Conservation (phyloP, 208 protist genomes). For the Leishmania martiniquensis region DNA sequence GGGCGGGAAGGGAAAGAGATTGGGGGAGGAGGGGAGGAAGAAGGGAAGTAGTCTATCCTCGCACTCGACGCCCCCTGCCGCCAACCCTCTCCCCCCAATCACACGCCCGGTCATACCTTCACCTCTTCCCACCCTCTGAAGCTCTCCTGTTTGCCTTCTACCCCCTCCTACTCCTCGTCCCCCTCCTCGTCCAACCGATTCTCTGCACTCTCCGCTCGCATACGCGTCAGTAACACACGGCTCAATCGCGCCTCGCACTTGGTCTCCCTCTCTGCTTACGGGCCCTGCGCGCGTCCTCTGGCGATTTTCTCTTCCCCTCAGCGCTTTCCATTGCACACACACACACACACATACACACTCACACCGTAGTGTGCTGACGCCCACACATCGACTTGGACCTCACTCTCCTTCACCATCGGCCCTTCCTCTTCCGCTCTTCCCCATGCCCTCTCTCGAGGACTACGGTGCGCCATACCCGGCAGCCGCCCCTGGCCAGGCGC, state of each 20-base stretch:
- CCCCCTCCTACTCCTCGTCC: too few relatives aligned
- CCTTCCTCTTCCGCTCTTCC: conserved; percentile 9
- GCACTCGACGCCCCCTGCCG: not conserved
- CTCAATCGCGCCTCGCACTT: too few relatives aligned
- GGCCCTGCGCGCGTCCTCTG: too few relatives aligned
- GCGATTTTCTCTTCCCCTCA: not conserved
- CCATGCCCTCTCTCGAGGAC: conserved; percentile 50
- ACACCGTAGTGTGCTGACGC: not conserved
- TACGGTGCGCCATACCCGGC: conserved; percentile 71
- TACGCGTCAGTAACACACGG: too few relatives aligned
- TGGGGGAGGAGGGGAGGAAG: too few relatives aligned
- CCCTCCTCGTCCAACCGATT: too few relatives aligned
- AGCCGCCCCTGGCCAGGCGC: conserved; percentile 58
- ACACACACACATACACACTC: not conserved
- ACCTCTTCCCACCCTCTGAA: not conserved
- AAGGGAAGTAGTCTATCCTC: not conserved
- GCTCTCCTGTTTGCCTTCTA: not conserved
- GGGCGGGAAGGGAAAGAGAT: too few relatives aligned
- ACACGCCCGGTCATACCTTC: not conserved
- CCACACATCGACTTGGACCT: not conserved
- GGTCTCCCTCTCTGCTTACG: too few relatives aligned
- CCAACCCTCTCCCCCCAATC: too few relatives aligned
- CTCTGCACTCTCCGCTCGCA: too few relatives aligned
- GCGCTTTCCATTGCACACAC: not conserved
- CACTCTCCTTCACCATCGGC: conserved; percentile 1